Evolutionary conservation across 331 rosid species (phyloP), one percentile per base, ranked within the genome.

Genomic region (Rhamnella rubrinervis): DNA sequence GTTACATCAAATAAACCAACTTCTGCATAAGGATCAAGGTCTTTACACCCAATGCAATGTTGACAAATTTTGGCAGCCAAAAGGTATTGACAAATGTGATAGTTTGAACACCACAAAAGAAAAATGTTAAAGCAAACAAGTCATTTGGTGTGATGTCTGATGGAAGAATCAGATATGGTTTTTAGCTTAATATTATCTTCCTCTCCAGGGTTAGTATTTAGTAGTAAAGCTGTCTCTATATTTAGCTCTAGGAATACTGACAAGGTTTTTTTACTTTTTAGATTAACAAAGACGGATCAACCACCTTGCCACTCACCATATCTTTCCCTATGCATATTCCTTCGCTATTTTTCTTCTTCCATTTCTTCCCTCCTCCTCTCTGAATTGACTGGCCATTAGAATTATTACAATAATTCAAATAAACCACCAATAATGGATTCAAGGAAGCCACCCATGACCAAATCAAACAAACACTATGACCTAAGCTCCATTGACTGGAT

Each of bases 331-430:
- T 55, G 66, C 66, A 78, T 35, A 65, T 68, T 51, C 55, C 49
- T 59, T 73, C 70, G 66, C 52, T 61, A 70, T 41, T 75, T 71
- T 25, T 59, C 67, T 61, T 78, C 75, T 67, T 76, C 68, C 63
- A 73, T 56, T 74, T 79, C 72, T 70, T 70, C 74, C 68, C 64
- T 74, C 81, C 61, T 77, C 78, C 68, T 64, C 71, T 63, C 56
- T 8, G 15, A 55, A n/a, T 77, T 58, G 72, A 71, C 67, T 64
- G 68, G 50, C 40, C 66, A 59, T 79, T 68, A 63, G 59, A 44
- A 51, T 74, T 71, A 68, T 74, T 81, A 77, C 40, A 72, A 64
- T 63, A 67, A 60, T 59, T 37, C 63, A 66, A 71, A 55, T 56
- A 21, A 58, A 76, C 63, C 59, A 70, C 58, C 68, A 59, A 41